phyloP scores from a whole-genome alignment of 805 yeast species.

The Wickerhamiella qilinensis region DNA sequence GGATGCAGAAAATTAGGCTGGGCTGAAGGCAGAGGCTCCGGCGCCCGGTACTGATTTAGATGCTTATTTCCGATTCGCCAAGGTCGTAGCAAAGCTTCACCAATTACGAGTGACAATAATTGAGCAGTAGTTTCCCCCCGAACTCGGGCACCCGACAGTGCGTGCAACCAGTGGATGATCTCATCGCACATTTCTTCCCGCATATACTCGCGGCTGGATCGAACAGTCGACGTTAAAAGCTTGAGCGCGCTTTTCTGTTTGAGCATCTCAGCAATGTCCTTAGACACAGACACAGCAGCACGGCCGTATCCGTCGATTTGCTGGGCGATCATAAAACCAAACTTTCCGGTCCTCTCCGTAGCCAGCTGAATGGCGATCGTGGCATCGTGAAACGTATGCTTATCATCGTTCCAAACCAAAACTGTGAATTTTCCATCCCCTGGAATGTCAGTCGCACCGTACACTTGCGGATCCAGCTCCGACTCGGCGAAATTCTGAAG shows the following conservation, averaged over 20 bases:
- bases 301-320: conserved; percentile 49
- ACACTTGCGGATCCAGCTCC: conserved; percentile 27
- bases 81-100: conserved; percentile 39
- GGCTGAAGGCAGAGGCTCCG: conserved; percentile 2
- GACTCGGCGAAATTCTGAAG: conserved; percentile 21
- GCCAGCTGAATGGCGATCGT: conserved; percentile 46
- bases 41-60: not conserved
- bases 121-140: conserved; percentile 30
- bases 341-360: conserved; percentile 45
- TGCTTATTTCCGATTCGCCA: conserved; percentile 39
- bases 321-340: conserved; percentile 57
- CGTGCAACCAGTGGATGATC: conserved; percentile 48
- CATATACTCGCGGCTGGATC: conserved; percentile 52
- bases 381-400: conserved; percentile 60
- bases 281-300: conserved; percentile 48
- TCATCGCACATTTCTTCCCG: conserved; percentile 71
- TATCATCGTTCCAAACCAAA: conserved; percentile 62
- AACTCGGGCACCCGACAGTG: conserved; percentile 32
- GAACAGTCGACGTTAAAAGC: conserved; percentile 40
- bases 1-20: not conserved
- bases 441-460: conserved; percentile 29
- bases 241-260: conserved; percentile 40
- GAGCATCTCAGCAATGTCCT: conserved; percentile 32
- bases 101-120: conserved; percentile 31
- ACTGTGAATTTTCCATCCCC: conserved; percentile 35